These are phyloP conservation scores for Paramecium octaurelia DNA, from an alignment of 73 alveolate genomes.

Conservation along the genomic window DNA sequence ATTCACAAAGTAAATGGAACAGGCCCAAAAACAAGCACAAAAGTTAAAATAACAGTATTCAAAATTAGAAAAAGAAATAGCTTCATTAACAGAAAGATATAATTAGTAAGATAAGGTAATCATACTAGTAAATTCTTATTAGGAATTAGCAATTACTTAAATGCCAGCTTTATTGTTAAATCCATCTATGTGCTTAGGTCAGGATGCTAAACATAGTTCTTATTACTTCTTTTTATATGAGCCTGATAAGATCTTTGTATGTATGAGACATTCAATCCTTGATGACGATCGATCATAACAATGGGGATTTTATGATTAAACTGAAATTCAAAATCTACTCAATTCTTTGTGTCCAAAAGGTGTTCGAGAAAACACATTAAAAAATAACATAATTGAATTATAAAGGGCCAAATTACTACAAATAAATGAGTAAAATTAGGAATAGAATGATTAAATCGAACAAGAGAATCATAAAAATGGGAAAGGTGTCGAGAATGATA, in stretches of 20 bases:
- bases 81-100: slow-evolving; percentile 17
- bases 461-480: not conserved
- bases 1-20: not conserved
- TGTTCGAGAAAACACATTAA: not conserved
- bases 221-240: slow-evolving; percentile 33
- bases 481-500: not conserved
- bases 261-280: not conserved
- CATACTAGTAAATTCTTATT: not conserved
- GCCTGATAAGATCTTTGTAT: slow-evolving; percentile 36
- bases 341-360: slow-evolving; percentile 25
- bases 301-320: slow-evolving; percentile 45
- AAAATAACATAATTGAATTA: not conserved
- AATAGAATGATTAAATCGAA: not conserved
- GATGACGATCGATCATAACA: not conserved
- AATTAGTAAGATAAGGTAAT: slow-evolving; percentile 15
- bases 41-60: not conserved
- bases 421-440: not conserved
- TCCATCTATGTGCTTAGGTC: slow-evolving; percentile 34
- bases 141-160: slow-evolving; percentile 29
- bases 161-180: slow-evolving; percentile 21
- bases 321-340: not conserved
- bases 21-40: not conserved
- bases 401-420: not conserved
- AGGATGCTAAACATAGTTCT: slow-evolving; percentile 4
- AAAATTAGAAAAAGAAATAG: slow-evolving; percentile 15